Base-by-base conservation (phyloP, 176 grass and related monocot genomes). In the Rhynchospora tenuis region DNA sequence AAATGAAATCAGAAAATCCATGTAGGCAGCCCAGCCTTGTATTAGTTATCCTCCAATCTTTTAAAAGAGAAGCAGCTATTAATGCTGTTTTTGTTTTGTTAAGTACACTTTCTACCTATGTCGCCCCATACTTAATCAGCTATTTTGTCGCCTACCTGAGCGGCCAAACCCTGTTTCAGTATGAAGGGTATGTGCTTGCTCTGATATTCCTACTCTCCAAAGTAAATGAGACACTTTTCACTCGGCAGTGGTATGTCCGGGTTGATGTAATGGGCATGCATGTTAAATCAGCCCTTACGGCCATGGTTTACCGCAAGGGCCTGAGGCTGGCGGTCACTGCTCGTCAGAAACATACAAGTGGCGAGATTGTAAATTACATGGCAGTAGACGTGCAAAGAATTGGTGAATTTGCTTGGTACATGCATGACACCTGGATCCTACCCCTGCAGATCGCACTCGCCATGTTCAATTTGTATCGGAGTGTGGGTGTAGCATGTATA, bases 311-410 rank as follows among this genome's bases (percentile, higher is more conserved):
- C 64, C 81, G 91, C 57, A 99, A 99, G 88, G 96, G 96, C 48
- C 96, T 99, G 22, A 91, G 88, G 59, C 86, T 99, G 24, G 93
- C 96, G 0, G 94, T 92, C 75, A 66, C 86, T 79, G 87, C 96
- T 7, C 85, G 91, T 19, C 96, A 95, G 68, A 99, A 88, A 75
- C 96, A 95, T 24, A 89, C 96, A 0, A 99, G 93, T 64, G 96
- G 96, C 70, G 96, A 99, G 91, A 92, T 99, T 87, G 89, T 95
- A 79, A 99, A 99, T 87, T 99, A 99, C 86, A 99, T 99, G 93
- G 96, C 96, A 4, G 91, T 99, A 52, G 96, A 99, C 83, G 96
- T 99, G 88, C 96, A 99, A 82, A 88, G 96, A 67, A 89, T 98
- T 68, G 96, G 96, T 70, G 96, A 99, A 78, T 99, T 91, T 76